A percentile compares a stretch with the other conserved stretches of the same genome.
Evolutionary conservation across 1,284 basidiomycete genomes (phyloP).

Genomic region (Rhodofomes roseus): DNA sequence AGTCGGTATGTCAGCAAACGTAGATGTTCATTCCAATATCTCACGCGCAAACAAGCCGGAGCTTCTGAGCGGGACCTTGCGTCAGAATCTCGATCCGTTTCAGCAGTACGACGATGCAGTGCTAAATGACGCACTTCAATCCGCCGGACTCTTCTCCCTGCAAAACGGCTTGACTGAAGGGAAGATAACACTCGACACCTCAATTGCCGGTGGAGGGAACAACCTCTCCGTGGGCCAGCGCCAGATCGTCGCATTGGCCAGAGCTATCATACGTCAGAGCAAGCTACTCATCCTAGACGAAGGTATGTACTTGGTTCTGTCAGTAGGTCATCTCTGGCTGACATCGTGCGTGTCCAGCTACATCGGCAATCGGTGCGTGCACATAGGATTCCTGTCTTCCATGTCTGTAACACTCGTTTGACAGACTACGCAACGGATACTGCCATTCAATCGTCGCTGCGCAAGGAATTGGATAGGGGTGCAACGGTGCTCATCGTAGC

Average conservation of each 20-base stretch:
- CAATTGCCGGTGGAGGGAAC: neutral
- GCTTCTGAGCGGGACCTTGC: neutral
- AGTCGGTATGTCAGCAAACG: constrained; percentile 23
- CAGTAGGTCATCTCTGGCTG: neutral
- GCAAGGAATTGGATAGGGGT: constrained; percentile 44
- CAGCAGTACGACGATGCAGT: neutral
- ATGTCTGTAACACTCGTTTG: neutral
- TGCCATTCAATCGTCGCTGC: constrained; percentile 37
- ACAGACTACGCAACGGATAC: constrained; percentile 7
- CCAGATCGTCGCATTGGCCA: neutral
- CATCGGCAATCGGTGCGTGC: constrained; percentile 43
- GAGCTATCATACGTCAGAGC: constrained; percentile 1
- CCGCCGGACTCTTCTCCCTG: neutral
- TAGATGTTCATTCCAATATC: neutral
- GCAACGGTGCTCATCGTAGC: constrained; percentile 59
- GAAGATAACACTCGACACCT: neutral
- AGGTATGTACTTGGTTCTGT: neutral
- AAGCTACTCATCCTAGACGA: constrained; percentile 1
- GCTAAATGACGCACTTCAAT: neutral
- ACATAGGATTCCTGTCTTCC: neutral
- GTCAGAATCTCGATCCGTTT: neutral
- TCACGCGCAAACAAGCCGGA: neutral
- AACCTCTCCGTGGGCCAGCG: neutral
- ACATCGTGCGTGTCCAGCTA: constrained; percentile 29
- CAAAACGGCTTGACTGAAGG: neutral